phyloP scores from a whole-genome alignment of 345 rosid genomes.

The Eutrema japonicum region DNA sequence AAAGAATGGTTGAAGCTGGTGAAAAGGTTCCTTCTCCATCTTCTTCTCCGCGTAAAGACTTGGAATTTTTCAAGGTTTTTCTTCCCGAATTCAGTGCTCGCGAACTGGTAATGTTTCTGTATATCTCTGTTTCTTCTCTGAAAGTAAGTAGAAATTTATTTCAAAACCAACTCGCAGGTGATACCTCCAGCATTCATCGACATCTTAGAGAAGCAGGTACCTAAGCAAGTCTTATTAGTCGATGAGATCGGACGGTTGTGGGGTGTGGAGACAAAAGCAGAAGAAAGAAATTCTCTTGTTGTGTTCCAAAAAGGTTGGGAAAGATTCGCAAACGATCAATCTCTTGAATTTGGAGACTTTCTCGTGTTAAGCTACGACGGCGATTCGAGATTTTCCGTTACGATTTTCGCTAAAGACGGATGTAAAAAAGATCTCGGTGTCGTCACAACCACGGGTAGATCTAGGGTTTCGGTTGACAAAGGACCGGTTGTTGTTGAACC shows the following conservation, averaged over 20 bases:
- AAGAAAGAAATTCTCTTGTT: slow-evolving; percentile 16
- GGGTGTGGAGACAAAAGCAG: slow-evolving; percentile 26
- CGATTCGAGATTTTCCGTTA: slow-evolving; percentile 24
- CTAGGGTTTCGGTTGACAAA: slow-evolving; percentile 36
- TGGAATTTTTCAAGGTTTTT: slow-evolving; percentile 42
- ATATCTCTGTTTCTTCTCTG: background rate
- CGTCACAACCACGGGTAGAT: slow-evolving; percentile 17
- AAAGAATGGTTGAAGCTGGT: slow-evolving; percentile 32
- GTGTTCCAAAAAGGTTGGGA: slow-evolving; percentile 36
- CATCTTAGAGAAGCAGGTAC: slow-evolving; percentile 32
- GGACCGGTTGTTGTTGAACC: slow-evolving; percentile 20
- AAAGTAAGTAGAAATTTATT: background rate
- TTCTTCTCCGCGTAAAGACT: slow-evolving; percentile 15
- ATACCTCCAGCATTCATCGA: slow-evolving; percentile 44
- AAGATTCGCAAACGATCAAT: slow-evolving; percentile 15
- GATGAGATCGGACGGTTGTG: slow-evolving; percentile 40
- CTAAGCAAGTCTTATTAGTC: slow-evolving; percentile 13
- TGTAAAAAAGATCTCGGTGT: slow-evolving; percentile 19
- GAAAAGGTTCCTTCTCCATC: slow-evolving; percentile 10
- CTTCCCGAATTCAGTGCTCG: slow-evolving; percentile 37
- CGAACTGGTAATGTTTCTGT: slow-evolving; percentile 31
- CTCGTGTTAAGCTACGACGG: slow-evolving; percentile 33
- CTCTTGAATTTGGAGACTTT: slow-evolving; percentile 42
- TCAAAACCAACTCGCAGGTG: slow-evolving; percentile 13
- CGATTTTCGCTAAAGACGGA: slow-evolving; percentile 34